Base-by-base conservation (phyloP, 176 grass and related monocot species). In the Alloteropsis semialata region DNA sequence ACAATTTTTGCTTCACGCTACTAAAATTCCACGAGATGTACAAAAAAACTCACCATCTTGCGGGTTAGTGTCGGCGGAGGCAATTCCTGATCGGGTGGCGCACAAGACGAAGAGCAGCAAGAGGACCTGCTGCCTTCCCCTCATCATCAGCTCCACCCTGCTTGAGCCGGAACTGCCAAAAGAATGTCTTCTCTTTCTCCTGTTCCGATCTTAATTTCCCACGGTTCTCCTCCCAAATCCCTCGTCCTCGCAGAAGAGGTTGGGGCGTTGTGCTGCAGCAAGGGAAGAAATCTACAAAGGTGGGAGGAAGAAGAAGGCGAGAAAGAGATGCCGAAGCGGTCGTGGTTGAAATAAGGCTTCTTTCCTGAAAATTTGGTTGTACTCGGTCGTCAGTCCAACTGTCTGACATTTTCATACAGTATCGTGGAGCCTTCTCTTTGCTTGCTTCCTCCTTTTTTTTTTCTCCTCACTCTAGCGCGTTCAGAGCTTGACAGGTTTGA, bases 41-140 rank as follows among this genome's bases (percentile, higher is more conserved):
- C 14, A 7, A n/a, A 54, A 32, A 30, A 10, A 7, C 50, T 18
- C 71, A 89, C 82, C 83, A 82, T 89, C 88, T 76, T 77, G 83
- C n/a, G 56, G 64, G 29, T 86, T 24, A 44, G 78, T 90, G 28
- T 63, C 27, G 12, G 78, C 88, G 11, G 78, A 76, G 15, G 72
- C 78, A 64, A 72, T 72, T 85, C 37, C 86, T 70, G 36, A 29
- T 18, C 14, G 12, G 4, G 56, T 64, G 16, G 81, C 6, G 54
- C 56, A 27, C 65, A 80, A 60, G 77, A 82, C 59, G 62, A 84
- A 33, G 22, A 89, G 33, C 50, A 81, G 69, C 60, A 89, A 37
- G 10, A 74, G 14, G 22, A 75, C 61, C 21, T 53, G 77, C 32
- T 53, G 71, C 19, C 8, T 28, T 22, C 46, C 59, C 14, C 69